Conservation (phyloP, 805 yeast species). For the Metschnikowia baotianmanensis region DNA sequence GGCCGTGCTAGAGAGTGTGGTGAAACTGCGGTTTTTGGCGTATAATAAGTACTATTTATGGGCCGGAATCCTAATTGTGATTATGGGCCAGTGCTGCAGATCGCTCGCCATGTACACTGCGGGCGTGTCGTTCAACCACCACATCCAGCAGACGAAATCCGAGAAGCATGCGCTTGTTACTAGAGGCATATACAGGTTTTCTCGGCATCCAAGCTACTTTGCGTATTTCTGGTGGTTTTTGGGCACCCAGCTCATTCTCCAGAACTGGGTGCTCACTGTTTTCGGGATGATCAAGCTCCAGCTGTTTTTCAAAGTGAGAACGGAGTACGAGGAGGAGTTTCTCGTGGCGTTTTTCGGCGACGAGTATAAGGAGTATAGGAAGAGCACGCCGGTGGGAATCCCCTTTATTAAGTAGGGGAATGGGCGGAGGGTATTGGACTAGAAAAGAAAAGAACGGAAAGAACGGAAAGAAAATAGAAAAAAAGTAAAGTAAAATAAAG, state of each 20-base stretch:
- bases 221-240: constrained; percentile 95
- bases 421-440: too few species aligned
- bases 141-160: constrained; percentile 52
- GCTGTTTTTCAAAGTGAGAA: constrained; percentile 67
- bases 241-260: constrained; percentile 72
- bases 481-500: too few species aligned
- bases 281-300: constrained; percentile 59
- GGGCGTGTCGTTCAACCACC: constrained; percentile 80
- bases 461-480: too few species aligned
- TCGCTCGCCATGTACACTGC: constrained; percentile 86
- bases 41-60: constrained; percentile 3
- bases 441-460: too few species aligned
- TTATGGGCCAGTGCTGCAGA: constrained; percentile 66
- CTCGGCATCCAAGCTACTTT: constrained; percentile 87
- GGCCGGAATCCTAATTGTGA: constrained; percentile 48
- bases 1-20: constrained; percentile 15
- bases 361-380: constrained; percentile 55
- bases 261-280: constrained; percentile 59
- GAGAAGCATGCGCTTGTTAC: constrained; percentile 68
- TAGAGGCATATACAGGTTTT: constrained; percentile 60
- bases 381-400: constrained; percentile 53
- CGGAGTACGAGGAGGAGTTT: constrained; percentile 66
- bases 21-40: constrained; percentile 6
- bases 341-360: constrained; percentile 69
- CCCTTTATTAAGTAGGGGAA: constrained; percentile 52